Conservation (phyloP, 2,329 filamentous ascomycete genomes). For the Colletotrichum tofieldiae region DNA sequence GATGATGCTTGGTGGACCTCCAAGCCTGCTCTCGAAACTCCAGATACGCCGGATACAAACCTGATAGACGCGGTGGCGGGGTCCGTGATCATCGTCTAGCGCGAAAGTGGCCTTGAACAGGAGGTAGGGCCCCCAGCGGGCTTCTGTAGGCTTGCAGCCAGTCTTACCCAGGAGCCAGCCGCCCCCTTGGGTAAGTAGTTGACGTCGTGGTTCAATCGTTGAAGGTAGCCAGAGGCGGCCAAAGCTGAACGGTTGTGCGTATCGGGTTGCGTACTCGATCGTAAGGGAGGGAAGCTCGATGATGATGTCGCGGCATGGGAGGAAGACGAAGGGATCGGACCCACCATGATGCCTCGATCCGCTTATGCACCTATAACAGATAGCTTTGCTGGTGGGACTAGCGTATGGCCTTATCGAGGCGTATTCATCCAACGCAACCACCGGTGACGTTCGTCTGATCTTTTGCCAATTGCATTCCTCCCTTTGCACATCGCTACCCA, state of each 20-base stretch:
- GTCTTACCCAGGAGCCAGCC: neutral
- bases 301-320: constrained; percentile 10
- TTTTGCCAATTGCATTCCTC: neutral
- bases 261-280: constrained; percentile 1
- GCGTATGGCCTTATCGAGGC: neutral
- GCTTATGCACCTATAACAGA: neutral
- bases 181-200: neutral
- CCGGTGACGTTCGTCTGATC: constrained; percentile 22
- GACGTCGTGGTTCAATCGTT: neutral
- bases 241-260: neutral
- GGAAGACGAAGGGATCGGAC: constrained; percentile 18
- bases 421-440: neutral
- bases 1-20: constrained; percentile 1
- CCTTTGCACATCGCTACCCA: neutral
- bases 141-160: neutral
- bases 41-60: neutral
- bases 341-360: constrained; percentile 3
- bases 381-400: no score
- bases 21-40: neutral
- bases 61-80: neutral
- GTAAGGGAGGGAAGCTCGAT: constrained; percentile 7
- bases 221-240: neutral
- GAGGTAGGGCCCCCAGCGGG: neutral
- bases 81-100: constrained; percentile 1
- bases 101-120: neutral